Evolutionary conservation across 805 yeast species (phyloP).

Genomic region (Nakazawaea sp.): DNA sequence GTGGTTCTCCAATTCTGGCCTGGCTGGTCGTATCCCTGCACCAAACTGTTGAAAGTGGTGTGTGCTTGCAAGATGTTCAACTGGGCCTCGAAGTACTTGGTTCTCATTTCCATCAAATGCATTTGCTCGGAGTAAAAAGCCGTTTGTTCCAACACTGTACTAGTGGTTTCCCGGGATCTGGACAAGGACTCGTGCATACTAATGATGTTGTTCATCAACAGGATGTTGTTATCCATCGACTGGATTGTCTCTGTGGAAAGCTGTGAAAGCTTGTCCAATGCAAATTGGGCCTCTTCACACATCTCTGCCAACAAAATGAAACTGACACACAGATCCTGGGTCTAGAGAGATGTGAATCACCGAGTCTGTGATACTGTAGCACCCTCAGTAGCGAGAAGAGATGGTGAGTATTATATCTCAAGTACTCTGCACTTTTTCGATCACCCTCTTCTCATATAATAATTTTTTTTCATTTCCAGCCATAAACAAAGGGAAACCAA

Average conservation of each 20-base stretch:
- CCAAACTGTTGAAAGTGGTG: constrained; percentile 7
- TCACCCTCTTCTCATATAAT: no score
- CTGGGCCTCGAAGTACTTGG: constrained; percentile 27
- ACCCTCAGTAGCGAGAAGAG: no score
- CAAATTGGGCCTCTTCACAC: no score
- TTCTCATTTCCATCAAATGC: constrained; percentile 21
- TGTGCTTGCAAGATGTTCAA: constrained; percentile 20
- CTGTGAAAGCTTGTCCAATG: background rate
- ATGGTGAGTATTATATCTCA: no score
- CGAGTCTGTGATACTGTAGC: no score
- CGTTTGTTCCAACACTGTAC: background rate
- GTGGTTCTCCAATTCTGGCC: constrained; percentile 35
- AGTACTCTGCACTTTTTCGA: no score
- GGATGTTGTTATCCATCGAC: constrained; percentile 10
- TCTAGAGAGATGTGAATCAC: no score
- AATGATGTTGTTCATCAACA: constrained; percentile 9
- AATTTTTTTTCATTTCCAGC: no score
- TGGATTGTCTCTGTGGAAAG: constrained; percentile 6
- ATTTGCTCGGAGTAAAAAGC: constrained; percentile 5
- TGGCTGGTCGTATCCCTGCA: constrained; percentile 14
- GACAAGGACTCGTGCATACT: constrained; percentile 4
- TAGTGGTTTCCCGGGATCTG: background rate
- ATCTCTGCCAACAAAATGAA: no score
- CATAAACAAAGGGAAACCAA: no score
- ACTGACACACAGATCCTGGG: no score